A percentile compares a stretch with the other conserved stretches of the same genome.
Conservation (phyloP, 2,329 filamentous ascomycete genomes). For the Fusarium luffae region DNA sequence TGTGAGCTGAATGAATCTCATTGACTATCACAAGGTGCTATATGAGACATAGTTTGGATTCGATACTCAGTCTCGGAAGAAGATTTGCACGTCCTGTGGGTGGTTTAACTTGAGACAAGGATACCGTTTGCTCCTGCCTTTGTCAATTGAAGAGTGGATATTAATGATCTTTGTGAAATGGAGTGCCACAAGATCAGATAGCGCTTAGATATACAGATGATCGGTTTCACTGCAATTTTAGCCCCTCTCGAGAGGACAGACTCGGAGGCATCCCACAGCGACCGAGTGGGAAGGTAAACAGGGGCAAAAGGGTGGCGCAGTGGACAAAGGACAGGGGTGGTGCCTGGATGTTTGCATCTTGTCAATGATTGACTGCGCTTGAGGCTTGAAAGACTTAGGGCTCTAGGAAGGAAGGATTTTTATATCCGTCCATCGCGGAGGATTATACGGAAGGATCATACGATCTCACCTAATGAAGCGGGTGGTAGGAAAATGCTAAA, state of each 20-base stretch:
- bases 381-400: neutral
- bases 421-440: neutral
- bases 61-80: no score
- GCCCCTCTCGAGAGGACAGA: neutral
- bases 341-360: neutral
- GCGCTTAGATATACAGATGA: neutral
- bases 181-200: neutral
- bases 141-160: neutral
- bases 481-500: neutral
- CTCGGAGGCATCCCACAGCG: accelerated
- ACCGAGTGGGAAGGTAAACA: neutral
- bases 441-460: neutral
- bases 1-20: no score
- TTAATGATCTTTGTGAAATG: neutral
- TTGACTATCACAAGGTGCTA: no score
- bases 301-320: neutral
- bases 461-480: neutral
- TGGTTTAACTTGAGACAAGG: no score
- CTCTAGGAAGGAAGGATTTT: no score
- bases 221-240: neutral
- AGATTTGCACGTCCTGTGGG: no score
- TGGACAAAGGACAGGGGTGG: neutral
- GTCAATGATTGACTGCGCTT: no score
- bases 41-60: no score
- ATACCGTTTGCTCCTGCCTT: neutral